Evolutionary conservation across 345 rosid species (phyloP).

Genomic region (Schrenkiella parvula): DNA sequence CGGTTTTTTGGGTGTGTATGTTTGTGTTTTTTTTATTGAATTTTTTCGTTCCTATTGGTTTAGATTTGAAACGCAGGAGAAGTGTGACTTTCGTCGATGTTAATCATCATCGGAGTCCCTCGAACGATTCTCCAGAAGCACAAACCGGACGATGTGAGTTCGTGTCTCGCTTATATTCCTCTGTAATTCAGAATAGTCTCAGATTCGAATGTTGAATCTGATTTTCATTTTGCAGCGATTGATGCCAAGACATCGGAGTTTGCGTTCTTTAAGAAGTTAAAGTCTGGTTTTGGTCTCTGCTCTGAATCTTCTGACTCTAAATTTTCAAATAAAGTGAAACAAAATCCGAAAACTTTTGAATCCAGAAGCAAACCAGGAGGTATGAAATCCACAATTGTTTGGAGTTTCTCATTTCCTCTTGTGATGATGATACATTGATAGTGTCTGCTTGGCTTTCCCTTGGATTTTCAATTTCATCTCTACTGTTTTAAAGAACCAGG

Average conservation of each 20-base stretch:
- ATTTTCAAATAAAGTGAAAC: constrained; percentile 6
- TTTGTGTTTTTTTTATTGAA: background rate
- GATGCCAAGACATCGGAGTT: constrained; percentile 73
- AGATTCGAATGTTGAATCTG: background rate
- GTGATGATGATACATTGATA: background rate
- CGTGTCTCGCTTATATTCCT: background rate
- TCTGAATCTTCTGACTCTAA: constrained; percentile 15
- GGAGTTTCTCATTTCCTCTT: background rate
- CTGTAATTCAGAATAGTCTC: background rate
- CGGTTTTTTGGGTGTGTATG: background rate
- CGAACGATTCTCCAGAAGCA: constrained; percentile 12
- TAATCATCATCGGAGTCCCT: constrained; percentile 16
- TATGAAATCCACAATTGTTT: constrained; percentile 3
- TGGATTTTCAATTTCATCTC: background rate
- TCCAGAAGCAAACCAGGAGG: constrained; percentile 29
- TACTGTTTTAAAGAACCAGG: constrained; percentile 29
- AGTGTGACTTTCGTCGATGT: constrained; percentile 36
- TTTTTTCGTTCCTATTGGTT: background rate
- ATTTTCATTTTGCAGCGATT: constrained; percentile 38
- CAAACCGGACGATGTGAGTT: constrained; percentile 12
- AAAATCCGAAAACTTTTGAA: constrained; percentile 14
- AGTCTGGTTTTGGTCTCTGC: constrained; percentile 36
- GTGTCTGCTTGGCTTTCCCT: background rate
- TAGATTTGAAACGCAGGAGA: constrained; percentile 38
- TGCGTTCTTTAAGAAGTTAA: constrained; percentile 68